Percentiles rank a stretch among this genome's conserved stretches.
Evolutionary conservation across 768 basidiomycete genomes (phyloP).

Genomic region (Leccinum uliginosum): DNA sequence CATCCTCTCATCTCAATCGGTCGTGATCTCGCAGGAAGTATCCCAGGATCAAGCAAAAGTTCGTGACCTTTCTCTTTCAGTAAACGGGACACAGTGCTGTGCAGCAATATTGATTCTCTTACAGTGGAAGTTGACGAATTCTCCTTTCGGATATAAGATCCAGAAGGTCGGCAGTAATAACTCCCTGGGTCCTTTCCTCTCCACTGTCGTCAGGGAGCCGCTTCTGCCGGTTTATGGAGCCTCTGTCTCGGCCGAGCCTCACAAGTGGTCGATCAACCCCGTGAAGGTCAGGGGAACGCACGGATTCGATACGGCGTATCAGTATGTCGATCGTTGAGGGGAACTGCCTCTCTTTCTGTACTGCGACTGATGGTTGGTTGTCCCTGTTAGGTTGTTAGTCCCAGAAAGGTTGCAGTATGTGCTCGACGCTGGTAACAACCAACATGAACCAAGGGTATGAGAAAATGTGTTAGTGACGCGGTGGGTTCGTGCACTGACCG

Average conservation of each 20-base stretch:
- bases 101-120: neutral
- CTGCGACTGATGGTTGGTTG: neutral
- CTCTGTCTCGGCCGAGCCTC: neutral
- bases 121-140: conserved; percentile 1
- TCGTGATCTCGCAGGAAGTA: neutral
- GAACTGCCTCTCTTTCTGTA: neutral
- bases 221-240: neutral
- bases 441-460: neutral
- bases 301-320: neutral
- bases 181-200: neutral
- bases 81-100: neutral
- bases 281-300: neutral
- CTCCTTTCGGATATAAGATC: neutral
- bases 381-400: neutral
- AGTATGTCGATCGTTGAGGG: neutral
- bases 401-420: neutral
- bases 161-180: neutral
- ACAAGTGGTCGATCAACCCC: conserved; percentile 2
- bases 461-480: neutral
- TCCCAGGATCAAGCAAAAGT: neutral
- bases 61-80: neutral
- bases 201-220: neutral
- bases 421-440: neutral
- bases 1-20: neutral
- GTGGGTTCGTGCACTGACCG: neutral